These are phyloP conservation scores for Scedosporium apiospermum DNA, from an alignment of 2,329 filamentous ascomycete species.

Conservation along the genomic window DNA sequence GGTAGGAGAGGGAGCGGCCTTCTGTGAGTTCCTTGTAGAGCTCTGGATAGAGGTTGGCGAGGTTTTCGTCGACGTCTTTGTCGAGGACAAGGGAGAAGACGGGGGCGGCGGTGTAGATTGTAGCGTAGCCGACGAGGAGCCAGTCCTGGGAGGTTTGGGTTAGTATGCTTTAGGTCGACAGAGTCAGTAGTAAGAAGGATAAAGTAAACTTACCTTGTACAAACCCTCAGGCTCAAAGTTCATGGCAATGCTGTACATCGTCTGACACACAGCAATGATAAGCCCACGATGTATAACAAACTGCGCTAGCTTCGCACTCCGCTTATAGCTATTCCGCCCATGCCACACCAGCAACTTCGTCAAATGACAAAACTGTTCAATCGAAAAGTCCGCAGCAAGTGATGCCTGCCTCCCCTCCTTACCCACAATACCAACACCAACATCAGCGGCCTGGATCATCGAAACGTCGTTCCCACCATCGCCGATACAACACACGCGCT, in stretches of 20 bases:
- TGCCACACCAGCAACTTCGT: conserved; percentile 99
- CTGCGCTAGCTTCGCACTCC: conserved; percentile 88
- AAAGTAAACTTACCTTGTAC: conserved; percentile 52
- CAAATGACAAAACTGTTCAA: conserved; percentile 88
- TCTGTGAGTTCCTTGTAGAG: conserved; percentile 95
- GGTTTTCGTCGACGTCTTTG: conserved; percentile 85
- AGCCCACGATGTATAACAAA: conserved; percentile 97
- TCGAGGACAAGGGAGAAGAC: conserved; percentile 92
- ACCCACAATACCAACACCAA: conserved; percentile 94
- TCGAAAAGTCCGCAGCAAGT: conserved; percentile 91
- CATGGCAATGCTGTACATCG: conserved; percentile 90
- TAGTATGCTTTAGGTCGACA: neutral
- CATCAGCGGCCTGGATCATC: conserved; percentile 98
- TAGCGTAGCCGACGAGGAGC: conserved; percentile 94
- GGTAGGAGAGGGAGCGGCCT: conserved; percentile 78
- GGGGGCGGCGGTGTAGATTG: conserved; percentile 86
- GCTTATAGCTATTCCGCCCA: conserved; percentile 93
- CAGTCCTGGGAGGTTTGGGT: conserved; percentile 51
- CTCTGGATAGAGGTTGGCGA: conserved; percentile 93
- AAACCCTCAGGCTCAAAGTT: conserved; percentile 89
- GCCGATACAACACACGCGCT: conserved; percentile 93
- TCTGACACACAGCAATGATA: conserved; percentile 93
- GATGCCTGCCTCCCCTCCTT: conserved; percentile 95
- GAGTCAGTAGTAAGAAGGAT: conserved; percentile 13
- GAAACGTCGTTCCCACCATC: conserved; percentile 97